Percentiles rank a stretch among this genome's conserved stretches.
phyloP scores from a whole-genome alignment of 495 filamentous ascomycete species.

The Penicillium cosmopolitanum region DNA sequence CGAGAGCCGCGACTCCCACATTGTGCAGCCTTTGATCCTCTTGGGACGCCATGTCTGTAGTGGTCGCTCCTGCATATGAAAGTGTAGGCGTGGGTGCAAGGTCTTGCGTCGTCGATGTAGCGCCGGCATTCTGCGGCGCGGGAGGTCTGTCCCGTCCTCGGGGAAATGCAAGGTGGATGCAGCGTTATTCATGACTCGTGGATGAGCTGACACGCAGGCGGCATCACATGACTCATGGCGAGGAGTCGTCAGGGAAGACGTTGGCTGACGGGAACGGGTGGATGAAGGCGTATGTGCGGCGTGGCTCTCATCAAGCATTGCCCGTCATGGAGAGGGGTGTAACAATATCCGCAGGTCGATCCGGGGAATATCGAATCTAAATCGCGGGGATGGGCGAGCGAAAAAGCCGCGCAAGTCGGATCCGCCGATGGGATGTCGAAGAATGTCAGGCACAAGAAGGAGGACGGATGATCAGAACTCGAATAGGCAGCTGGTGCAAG shows the following conservation, averaged over 20 bases:
- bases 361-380: conserved; percentile 15
- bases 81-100: not conserved
- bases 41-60: conserved; percentile 16
- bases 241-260: conserved; percentile 11
- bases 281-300: conserved; percentile 13
- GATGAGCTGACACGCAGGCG: conserved; percentile 14
- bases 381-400: conserved; percentile 9
- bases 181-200: conserved; percentile 26
- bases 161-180: conserved; percentile 11
- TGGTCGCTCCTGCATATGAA: not conserved
- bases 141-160: conserved; percentile 5
- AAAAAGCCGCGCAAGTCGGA: not conserved
- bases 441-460: conserved; percentile 18
- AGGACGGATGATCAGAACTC: conserved; percentile 11
- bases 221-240: conserved; percentile 33
- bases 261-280: conserved; percentile 9
- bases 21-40: conserved; percentile 30
- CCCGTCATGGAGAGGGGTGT: conserved; percentile 23
- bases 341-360: conserved; percentile 5
- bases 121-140: conserved; percentile 11
- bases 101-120: conserved; percentile 10
- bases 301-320: conserved; percentile 26
- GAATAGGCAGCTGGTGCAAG: conserved; percentile 5
- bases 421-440: conserved; percentile 3
- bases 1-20: conserved; percentile 38